Conservation (phyloP, 805 yeast genomes). For the Zygoascus flipseniorum region DNA sequence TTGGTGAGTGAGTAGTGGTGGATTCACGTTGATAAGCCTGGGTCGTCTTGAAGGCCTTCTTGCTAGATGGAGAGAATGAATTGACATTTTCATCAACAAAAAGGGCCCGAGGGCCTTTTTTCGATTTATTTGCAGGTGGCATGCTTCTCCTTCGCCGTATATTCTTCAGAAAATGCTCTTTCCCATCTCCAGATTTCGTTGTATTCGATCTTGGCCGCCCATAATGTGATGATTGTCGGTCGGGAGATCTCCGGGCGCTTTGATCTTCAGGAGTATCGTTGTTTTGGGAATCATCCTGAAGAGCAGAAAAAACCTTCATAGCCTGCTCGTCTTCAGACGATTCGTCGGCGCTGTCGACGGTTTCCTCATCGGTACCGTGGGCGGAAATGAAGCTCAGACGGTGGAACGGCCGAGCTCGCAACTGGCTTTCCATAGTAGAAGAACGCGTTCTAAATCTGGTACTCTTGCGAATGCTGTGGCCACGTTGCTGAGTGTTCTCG, state of each 20-base stretch:
- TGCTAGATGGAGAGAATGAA: neutral
- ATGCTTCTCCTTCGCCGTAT: conserved; percentile 16
- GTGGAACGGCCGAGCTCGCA: neutral
- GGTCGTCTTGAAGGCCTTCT: neutral
- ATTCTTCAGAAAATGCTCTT: conserved; percentile 11
- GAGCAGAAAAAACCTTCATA: conserved; percentile 16
- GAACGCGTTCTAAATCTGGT: conserved; percentile 10
- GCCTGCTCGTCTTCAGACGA: conserved; percentile 18
- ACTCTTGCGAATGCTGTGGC: neutral
- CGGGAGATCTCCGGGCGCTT: neutral
- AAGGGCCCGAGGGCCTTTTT: neutral
- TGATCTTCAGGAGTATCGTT: neutral
- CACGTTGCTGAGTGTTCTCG: neutral
- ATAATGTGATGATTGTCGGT: neutral
- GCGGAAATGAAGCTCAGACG: neutral
- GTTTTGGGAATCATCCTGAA: conserved; percentile 7
- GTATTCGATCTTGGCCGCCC: neutral
- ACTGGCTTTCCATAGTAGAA: conserved; percentile 9
- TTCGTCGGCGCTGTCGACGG: conserved; percentile 10
- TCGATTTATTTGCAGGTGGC: neutral
- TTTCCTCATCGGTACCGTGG: conserved; percentile 3
- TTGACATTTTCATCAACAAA: neutral
- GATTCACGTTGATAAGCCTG: neutral
- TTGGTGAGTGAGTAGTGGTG: conserved; percentile 4
- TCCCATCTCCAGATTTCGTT: neutral